Evolutionary conservation across 208 protist species (phyloP).

Genomic region (Spongospora subterranea): DNA sequence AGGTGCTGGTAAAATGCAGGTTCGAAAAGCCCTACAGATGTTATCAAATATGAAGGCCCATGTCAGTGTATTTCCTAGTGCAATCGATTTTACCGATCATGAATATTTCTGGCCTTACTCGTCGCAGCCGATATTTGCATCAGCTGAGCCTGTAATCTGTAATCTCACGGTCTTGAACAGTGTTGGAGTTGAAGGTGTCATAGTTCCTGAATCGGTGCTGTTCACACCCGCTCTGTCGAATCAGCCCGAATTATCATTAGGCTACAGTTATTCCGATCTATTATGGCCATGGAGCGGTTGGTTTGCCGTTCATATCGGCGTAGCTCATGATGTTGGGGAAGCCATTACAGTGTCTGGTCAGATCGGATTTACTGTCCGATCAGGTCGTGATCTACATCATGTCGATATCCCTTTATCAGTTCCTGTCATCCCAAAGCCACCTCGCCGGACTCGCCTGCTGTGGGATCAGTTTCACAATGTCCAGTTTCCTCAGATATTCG

Average conservation of each 20-base stretch:
- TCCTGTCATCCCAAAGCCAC: constrained; percentile 78
- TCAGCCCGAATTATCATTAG: constrained; percentile 59
- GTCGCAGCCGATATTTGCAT: constrained; percentile 67
- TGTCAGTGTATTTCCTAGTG: constrained; percentile 36
- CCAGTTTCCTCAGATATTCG: constrained; percentile 88
- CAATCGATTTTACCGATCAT: constrained; percentile 66
- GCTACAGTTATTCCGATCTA: constrained; percentile 63
- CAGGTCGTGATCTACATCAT: background rate
- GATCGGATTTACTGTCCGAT: constrained; percentile 50
- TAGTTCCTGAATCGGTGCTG: background rate
- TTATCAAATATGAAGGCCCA: constrained; percentile 13
- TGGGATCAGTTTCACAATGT: constrained; percentile 92
- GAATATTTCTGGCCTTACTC: constrained; percentile 69
- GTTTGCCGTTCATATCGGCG: constrained; percentile 76
- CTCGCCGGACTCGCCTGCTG: constrained; percentile 81
- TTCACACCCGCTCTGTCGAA: background rate
- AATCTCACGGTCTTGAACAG: constrained; percentile 90
- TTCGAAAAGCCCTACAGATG: constrained; percentile 67
- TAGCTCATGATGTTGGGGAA: background rate
- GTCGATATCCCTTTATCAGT: constrained; percentile 53
- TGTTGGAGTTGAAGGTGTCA: constrained; percentile 42
- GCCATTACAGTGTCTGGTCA: background rate
- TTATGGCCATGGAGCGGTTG: constrained; percentile 85
- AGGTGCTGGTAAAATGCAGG: constrained; percentile 73
- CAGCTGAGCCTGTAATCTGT: constrained; percentile 75